Evolutionary conservation across 2,329 filamentous ascomycete species (phyloP).

Genomic region (Colletotrichum siamense): DNA sequence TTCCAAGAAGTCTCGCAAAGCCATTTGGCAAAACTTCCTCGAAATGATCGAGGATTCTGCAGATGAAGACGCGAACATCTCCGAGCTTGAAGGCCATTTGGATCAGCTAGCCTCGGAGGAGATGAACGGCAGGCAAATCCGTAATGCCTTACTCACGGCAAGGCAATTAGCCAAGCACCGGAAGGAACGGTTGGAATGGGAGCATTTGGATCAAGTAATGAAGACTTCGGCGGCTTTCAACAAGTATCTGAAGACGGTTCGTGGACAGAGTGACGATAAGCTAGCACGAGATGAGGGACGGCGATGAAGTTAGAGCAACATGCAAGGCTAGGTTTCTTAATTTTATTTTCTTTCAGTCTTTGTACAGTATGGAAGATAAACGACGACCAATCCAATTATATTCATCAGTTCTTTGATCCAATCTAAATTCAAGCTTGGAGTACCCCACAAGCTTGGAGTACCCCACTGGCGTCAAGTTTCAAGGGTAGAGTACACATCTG

Average conservation of each 20-base stretch:
- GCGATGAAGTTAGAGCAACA: too few species aligned
- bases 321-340: too few species aligned
- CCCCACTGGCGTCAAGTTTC: too few species aligned
- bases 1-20: accelerated
- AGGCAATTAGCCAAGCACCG: accelerated
- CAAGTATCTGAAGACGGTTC: background rate
- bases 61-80: background rate
- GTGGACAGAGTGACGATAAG: background rate
- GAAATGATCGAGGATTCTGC: accelerated
- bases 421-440: too few species aligned
- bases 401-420: too few species aligned
- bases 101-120: accelerated
- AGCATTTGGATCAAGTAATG: background rate
- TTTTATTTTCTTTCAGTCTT: too few species aligned
- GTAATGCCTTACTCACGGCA: accelerated
- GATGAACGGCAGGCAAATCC: background rate
- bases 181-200: accelerated
- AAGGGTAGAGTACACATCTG: too few species aligned
- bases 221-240: background rate
- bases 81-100: background rate
- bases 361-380: too few species aligned
- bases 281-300: background rate
- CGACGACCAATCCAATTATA: too few species aligned
- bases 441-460: too few species aligned
- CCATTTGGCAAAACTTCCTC: background rate